Conservation (phyloP, 352 stramenopile species). For the Phytophthora syringae region DNA sequence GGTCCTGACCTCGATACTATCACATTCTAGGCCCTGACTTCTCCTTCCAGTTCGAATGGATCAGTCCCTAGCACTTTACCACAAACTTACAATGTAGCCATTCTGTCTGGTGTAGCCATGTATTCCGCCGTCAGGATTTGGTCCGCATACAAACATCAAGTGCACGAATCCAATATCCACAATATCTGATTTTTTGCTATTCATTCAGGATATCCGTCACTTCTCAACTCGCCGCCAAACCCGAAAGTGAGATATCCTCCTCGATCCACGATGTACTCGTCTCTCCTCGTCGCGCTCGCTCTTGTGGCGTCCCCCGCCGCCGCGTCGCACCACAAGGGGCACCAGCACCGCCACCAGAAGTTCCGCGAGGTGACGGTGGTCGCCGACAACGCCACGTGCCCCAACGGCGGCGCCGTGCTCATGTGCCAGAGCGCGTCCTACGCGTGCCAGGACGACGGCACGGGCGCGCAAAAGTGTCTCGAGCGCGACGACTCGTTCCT, state of each 20-base stretch:
- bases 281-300: conserved; percentile 24
- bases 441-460: conserved; percentile 50
- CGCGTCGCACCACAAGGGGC: conserved; percentile 26
- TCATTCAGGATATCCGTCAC: conserved; percentile 1
- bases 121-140: too few species aligned
- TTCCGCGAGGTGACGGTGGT: conserved; percentile 59
- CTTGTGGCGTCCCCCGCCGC: conserved; percentile 17
- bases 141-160: not conserved
- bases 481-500: conserved; percentile 50
- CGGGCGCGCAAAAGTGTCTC: conserved; percentile 42
- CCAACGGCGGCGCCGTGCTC: conserved; percentile 50
- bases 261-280: conserved; percentile 20
- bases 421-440: conserved; percentile 49
- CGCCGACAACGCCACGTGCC: conserved; percentile 45
- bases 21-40: conserved; percentile 22
- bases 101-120: not conserved
- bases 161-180: not conserved
- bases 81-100: too few species aligned
- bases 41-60: conserved; percentile 17
- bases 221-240: conserved; percentile 18
- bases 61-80: too few species aligned
- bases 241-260: conserved; percentile 1
- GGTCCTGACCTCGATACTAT: not conserved
- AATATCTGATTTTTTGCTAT: conserved; percentile 14
- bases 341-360: conserved; percentile 46